Base-by-base conservation (phyloP, 768 basidiomycete species). In the Auricularia sp. region DNA sequence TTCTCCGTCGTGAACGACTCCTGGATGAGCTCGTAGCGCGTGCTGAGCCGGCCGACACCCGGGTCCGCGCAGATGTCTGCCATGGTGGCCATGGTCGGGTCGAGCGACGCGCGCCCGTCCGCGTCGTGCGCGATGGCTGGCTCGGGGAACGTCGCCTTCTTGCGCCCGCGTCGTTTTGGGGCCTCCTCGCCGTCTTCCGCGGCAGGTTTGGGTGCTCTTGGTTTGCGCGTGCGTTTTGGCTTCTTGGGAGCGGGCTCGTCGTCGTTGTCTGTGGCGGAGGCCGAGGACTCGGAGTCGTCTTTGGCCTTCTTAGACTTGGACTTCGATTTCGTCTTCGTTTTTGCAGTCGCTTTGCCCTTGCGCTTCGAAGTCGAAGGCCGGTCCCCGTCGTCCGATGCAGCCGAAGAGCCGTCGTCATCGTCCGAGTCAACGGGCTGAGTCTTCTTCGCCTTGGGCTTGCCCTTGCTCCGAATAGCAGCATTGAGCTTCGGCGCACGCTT, bases 41-140 rank as follows among this genome's bases (percentile, higher is more conserved):
- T 86, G 70, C 89, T 91, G 61, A 92, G 79, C 47, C 91, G 83
- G 5, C 91, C 91, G 67, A 85, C 84, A 10, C 90, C 90, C 0
- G 81, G 87, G 70, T 93, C 91, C 36, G 78, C 81, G 72, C 91
- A 93, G 3, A 92, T 78, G 0, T 84, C 74, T 16, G 89, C 88
- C 90, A 92, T 92, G 4, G 90, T 91, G n/a, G 89, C 77, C 7
- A 83, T 77, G 0, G 90, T 91, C n/a, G 90, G 90, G 68, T 92
- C 90, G 59, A 92, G 75, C 39, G 88, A 86, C 70, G 89, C 88
- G 23, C 89, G 89, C 3, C 87, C 86, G 71, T 84, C 82, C 0
- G 83, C 84, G 62, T 80, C 77, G 33, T 10, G 5, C 14, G 47
- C 47, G 21, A 21, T 51, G 7, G 39, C 39, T 5, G 47, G 47